Evolutionary conservation across 345 rosid genomes (phyloP).

Genomic region (Psidium guajava): DNA sequence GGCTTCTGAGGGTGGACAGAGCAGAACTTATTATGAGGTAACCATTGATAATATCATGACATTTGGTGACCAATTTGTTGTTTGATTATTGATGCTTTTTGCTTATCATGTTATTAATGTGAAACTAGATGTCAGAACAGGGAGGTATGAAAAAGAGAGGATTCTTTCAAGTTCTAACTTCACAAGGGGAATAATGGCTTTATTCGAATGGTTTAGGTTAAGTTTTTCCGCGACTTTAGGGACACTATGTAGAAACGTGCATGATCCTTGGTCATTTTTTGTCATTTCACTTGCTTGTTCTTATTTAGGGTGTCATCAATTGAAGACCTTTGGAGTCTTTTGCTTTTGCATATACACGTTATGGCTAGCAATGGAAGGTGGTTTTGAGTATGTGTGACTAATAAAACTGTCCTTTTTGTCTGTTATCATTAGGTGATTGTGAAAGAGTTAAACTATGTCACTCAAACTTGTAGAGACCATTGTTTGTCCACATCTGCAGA

Average conservation of each 20-base stretch:
- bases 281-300: neutral
- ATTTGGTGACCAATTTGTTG: neutral
- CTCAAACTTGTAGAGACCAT: constrained; percentile 12
- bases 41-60: neutral
- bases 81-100: neutral
- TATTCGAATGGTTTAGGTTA: neutral
- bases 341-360: neutral
- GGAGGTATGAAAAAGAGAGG: neutral
- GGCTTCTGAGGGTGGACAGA: constrained; percentile 11
- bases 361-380: neutral
- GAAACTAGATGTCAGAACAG: neutral
- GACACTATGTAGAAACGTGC: neutral
- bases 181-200: neutral
- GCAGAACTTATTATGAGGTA: constrained; percentile 29
- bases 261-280: neutral
- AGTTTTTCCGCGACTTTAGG: neutral
- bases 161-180: neutral
- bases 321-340: neutral
- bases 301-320: neutral
- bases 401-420: neutral
- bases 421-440: constrained; percentile 40
- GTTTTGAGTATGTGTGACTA: neutral
- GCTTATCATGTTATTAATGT: neutral
- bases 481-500: constrained; percentile 6
- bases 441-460: constrained; percentile 37